These are phyloP conservation scores for Alloteropsis angusta DNA, from an alignment of 202 grass and related monocot species.

Conservation along the genomic window DNA sequence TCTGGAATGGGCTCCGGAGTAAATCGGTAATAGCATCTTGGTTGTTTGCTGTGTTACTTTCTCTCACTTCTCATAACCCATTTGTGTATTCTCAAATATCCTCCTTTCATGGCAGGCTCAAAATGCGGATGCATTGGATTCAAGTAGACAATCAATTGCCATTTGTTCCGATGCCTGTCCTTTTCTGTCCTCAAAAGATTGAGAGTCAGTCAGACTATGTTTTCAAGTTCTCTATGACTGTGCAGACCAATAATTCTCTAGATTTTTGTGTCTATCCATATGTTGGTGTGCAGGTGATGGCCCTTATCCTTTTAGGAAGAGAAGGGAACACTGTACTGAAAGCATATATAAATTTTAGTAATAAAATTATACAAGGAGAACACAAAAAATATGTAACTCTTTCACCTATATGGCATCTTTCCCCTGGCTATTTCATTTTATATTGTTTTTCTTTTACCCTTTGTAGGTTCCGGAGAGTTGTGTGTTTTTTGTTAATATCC, in stretches of 20 bases:
- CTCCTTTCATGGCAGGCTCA: slow-evolving; percentile 52
- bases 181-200: slow-evolving; percentile 70
- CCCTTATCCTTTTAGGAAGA: not conserved
- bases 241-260: slow-evolving; percentile 91
- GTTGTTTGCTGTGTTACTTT: slow-evolving; percentile 19
- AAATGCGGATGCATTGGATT: slow-evolving; percentile 77
- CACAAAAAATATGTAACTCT: not conserved
- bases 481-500: slow-evolving; percentile 85
- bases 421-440: not conserved
- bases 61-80: slow-evolving; percentile 8
- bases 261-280: slow-evolving; percentile 92
- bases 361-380: not conserved
- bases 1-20: slow-evolving; percentile 95
- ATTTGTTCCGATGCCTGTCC: slow-evolving; percentile 93
- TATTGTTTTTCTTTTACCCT: not conserved
- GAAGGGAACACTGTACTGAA: not conserved
- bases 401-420: not conserved
- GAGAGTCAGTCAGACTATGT: slow-evolving; percentile 69
- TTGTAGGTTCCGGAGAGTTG: slow-evolving; percentile 78
- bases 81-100: slow-evolving; percentile 12
- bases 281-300: slow-evolving; percentile 78
- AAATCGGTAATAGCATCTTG: slow-evolving; percentile 49
- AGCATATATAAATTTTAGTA: not conserved
- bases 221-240: slow-evolving; percentile 82
- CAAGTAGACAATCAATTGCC: slow-evolving; percentile 93